phyloP scores from a whole-genome alignment of 352 stramenopile species.

The Peronospora tabacina region DNA sequence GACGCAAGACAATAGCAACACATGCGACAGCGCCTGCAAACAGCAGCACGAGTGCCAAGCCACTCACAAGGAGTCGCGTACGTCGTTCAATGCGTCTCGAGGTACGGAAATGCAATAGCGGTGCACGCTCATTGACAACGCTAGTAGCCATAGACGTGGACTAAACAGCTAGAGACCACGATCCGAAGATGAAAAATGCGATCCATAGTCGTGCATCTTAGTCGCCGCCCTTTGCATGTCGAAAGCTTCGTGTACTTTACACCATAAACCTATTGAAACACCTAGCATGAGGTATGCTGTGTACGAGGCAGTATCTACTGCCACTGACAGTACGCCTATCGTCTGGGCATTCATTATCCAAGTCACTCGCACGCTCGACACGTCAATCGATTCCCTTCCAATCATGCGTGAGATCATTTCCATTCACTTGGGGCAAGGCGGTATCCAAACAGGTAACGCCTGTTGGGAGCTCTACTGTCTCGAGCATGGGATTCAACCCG shows the following conservation, averaged over 20 bases:
- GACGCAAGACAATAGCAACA: constrained; percentile 13
- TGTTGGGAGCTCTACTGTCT: constrained; percentile 86
- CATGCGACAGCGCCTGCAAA: constrained; percentile 10
- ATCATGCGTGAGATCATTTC: constrained; percentile 92
- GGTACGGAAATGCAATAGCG: constrained; percentile 12
- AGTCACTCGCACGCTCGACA: constrained; percentile 22
- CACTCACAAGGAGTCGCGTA: constrained; percentile 13
- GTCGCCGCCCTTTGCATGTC: constrained; percentile 10
- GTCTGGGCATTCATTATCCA: not conserved
- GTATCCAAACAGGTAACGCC: constrained; percentile 71
- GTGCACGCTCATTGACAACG: constrained; percentile 10
- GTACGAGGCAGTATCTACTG: not conserved
- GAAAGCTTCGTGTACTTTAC: not conserved
- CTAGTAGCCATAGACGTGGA: constrained; percentile 2
- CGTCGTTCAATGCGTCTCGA: constrained; percentile 5
- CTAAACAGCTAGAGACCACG: not conserved
- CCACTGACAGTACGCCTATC: not conserved
- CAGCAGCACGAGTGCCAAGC: constrained; percentile 15
- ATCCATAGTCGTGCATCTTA: constrained; percentile 15
- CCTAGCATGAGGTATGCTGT: not conserved
- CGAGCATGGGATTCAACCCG: constrained; percentile 43
- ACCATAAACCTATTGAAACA: not conserved
- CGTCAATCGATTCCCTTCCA: constrained; percentile 92
- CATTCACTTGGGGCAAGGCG: constrained; percentile 93
- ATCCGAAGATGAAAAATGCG: constrained; percentile 3